phyloP scores from a whole-genome alignment of 1,284 basidiomycete genomes.

The Tylopilus orsonianus region DNA sequence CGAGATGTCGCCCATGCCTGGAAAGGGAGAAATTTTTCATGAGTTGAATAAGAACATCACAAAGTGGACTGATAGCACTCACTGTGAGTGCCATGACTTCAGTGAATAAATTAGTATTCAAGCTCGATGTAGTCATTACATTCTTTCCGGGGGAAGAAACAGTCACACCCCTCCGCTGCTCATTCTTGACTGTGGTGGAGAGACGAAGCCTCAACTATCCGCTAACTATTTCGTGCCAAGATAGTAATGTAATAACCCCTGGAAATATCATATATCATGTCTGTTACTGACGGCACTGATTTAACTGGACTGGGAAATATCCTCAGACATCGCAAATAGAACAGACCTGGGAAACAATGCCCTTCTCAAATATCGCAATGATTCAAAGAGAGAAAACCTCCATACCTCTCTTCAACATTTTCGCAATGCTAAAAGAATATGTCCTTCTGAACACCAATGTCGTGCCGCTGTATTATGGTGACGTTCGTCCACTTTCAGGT shows the following conservation, averaged over 20 bases:
- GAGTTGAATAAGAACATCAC: background rate
- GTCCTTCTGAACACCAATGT: background rate
- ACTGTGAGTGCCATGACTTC: background rate
- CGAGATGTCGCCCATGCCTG: constrained; percentile 5
- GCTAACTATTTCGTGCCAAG: background rate
- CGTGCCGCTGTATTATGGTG: constrained; percentile 8
- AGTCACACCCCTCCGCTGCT: background rate
- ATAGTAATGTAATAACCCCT: background rate
- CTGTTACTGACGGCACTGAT: background rate
- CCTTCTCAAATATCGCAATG: constrained; percentile 4
- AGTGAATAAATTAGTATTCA: background rate
- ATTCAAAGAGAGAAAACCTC: constrained; percentile 4
- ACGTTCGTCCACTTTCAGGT: background rate
- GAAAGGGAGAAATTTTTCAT: constrained; percentile 6
- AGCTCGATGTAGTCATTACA: background rate
- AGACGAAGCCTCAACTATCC: background rate
- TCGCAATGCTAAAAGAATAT: background rate
- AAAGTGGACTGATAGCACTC: background rate
- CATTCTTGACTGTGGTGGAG: background rate
- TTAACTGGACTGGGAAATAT: background rate
- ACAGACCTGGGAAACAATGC: constrained; percentile 5
- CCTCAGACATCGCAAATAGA: background rate
- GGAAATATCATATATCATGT: background rate
- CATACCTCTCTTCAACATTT: constrained; percentile 9
- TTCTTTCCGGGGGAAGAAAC: background rate